Base-by-base conservation (phyloP, 2,329 filamentous ascomycete genomes). In the Colletotrichum spaethianum region DNA sequence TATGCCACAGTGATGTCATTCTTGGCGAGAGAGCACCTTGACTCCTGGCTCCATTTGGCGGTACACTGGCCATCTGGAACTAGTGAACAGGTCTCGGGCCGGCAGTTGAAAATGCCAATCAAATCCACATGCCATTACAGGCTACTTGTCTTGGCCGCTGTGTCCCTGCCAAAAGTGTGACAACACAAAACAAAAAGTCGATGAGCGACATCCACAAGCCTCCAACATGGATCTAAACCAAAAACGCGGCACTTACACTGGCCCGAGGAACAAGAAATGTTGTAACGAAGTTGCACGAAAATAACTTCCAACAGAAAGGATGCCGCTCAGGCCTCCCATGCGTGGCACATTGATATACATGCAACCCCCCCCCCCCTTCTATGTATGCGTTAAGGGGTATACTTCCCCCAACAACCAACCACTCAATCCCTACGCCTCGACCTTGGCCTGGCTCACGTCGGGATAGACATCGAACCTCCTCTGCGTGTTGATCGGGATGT, bases 391-490 rank as follows among this genome's bases (percentile, higher is more conserved):
- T 4, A 2, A 7, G 26, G 31, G 31, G 20, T 55, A 11, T 33
- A 7, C 31, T 36, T 36, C 31, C 18, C 6, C 52, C 20, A 2
- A 20, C 18, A 20, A 48, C 4, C 31, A 18, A 26, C n/a, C 28
- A n/a, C 28, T n/a, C 40, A 4, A 38, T 28, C 23, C 7, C 14
- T n/a, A 52, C 46, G 48, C n/a, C 28, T 80, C 78, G 31, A 86
- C 80, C 69, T 86, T 84, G 1, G 89, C 92, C 77, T 89, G 83
- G 78, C 91, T 95, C 40, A 99, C 91, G 86, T 99, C 95, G 0
- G 94, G 93, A 82, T 99, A 99, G 26, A 99, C 93, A 82, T 99
- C 96, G 80, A 98, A 99, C 75, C 96, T 87, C 78, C 96, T 89
- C 87, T 99, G 96, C 23, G 88, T 89, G 77, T 92, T 91, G 64